Evolutionary conservation across 2,329 filamentous ascomycete genomes (phyloP), one percentile per base, ranked within the genome.

Genomic region (Fusarium illudens): DNA sequence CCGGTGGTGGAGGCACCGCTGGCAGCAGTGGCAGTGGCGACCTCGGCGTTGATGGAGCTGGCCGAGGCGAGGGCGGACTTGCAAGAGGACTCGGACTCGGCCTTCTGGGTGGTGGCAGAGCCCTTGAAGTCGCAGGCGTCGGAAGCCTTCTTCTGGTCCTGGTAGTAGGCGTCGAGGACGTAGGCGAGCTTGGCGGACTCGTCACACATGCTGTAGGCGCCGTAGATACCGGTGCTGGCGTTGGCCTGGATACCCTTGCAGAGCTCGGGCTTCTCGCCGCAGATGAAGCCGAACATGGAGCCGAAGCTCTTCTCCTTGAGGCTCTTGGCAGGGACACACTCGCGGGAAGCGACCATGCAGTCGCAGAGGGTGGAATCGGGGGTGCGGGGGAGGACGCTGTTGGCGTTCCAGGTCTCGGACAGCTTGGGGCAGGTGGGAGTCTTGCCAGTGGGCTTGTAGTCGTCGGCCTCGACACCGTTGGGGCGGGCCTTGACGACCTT

Each of bases 321-420:
- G 72, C 80, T 79, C 48, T 84, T 79, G 46, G 86, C 83, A 64
- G 93, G 88, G 27, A 86, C 85, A 82, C 96, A 99, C 62, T 83
- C 82, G 60, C 97, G 83, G 44, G 88, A 89, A 68, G 87, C 83
- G 78, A 87, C 86, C 92, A 97, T 97, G 87, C 96, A 99, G 60
- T 84, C 79, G 86, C 96, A 99, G 48, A 97, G 89, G 44, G 88
- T 76, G 46, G 87, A 76, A 82, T 98, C 93, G 67, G 94, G 94
- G 11, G 87, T 87, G 10, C 94, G 95, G 27, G 96, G 96, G 32
- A 99, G 92, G 60, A 82, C 83, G 42, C 85, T 83, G 65, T 86
- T 84, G 42, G 77, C 79, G 71, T 85, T 83, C 95, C 96, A 99
- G 75, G 82, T 83, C 34, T 79, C 70, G 72, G 79, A 82, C 60